phyloP scores from a whole-genome alignment of 1,139 yeast genomes.

The Geotrichum candidum region DNA sequence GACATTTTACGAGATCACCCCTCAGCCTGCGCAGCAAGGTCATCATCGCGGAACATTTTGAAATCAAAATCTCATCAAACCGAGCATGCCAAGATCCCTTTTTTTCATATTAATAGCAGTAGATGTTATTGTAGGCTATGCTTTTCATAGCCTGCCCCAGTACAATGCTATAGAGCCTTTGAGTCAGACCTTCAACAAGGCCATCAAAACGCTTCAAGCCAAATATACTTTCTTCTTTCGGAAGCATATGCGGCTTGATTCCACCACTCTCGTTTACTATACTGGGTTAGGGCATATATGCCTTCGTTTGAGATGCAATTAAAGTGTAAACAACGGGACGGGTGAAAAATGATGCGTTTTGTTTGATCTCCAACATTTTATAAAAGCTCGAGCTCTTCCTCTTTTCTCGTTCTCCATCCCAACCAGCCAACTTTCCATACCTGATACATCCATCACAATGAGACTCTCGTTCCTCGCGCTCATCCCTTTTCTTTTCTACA shows the following conservation, averaged over 20 bases:
- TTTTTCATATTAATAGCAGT: too few species aligned
- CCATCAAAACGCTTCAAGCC: not conserved
- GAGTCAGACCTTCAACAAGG: not conserved
- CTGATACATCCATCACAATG: not conserved
- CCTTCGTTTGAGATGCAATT: too few species aligned
- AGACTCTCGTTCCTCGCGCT: constrained; percentile 5
- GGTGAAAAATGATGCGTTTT: not conserved
- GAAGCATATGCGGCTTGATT: not conserved
- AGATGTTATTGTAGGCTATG: not conserved
- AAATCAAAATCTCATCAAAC: too few species aligned
- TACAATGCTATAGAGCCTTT: not conserved
- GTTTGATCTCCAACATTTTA: not conserved
- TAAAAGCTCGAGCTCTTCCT: not conserved
- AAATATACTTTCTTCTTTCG: not conserved
- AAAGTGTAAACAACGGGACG: not conserved
- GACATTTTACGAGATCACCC: too few species aligned
- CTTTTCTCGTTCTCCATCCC: not conserved
- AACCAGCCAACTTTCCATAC: not conserved
- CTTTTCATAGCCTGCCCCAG: not conserved
- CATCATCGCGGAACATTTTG: too few species aligned
- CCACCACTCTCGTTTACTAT: not conserved
- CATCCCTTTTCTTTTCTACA: constrained; percentile 4
- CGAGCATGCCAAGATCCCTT: too few species aligned
- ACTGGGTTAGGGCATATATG: not conserved
- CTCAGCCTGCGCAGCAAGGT: too few species aligned